Evolutionary conservation across 179 eudicot genomes (phyloP), one percentile per base, ranked within the genome.

Genomic region (Beta corolliflora): DNA sequence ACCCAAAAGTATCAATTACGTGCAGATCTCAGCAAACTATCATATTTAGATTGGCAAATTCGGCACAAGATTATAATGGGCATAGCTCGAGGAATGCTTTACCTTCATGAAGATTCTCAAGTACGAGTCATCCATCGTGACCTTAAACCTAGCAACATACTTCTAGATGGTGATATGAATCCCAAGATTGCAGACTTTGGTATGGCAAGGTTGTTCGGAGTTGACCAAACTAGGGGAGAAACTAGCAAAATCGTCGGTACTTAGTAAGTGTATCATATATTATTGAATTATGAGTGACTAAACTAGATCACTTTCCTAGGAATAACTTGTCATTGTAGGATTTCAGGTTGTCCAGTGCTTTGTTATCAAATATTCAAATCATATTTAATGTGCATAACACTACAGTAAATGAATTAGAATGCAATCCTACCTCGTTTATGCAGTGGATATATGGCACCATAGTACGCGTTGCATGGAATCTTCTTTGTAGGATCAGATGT

Each of bases 111-210:
- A 63, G 90, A 83, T 73, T 88, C 86, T 16, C 71, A 71, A 41
- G 78, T 88, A 11, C 48, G 81, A 44, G 76, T 83, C 23, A 81
- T 85, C 19, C 88, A 88, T 31, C 90, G 88, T n/a, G 90, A 87
- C 67, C 82, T 85, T 41, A 87, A 85, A 79, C 82, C 90, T 0
- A 83, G 88, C 77, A 87, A 87, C 46, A 19, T 88, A 67, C 64
- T 87, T 29, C 70, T 85, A 10, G 90, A 88, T 45, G 81, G 14
- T 2, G 81, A 83, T 2, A 88, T 85, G 90, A 80, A 77, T 46
- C 82, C 86, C 11, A 85, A 83, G 81, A 77, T 88, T 73, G 77
- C 88, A 50, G 87, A 86, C 71, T 86, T 88, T 80, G 90, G 90
- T 15, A 59, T 77, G 79, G 88, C 88, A 12, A 86, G 77, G 15